These are phyloP conservation scores for Aspergillus panamensis DNA, from an alignment of 495 filamentous ascomycete genomes.

Conservation along the genomic window DNA sequence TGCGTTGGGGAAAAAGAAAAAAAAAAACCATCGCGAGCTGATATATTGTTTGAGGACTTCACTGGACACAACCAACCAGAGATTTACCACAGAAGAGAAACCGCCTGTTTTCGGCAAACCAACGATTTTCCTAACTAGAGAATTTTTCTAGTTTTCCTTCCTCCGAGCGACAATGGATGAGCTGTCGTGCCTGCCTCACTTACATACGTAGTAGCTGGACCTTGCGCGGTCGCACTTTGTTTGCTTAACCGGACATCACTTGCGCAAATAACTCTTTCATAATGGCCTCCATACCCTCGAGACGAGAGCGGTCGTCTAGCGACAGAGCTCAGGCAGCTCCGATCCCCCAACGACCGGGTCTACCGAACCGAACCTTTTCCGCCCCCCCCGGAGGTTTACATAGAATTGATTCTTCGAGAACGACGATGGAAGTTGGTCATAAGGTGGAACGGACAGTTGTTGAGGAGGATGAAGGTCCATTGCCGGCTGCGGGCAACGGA, in stretches of 20 bases:
- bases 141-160: not conserved
- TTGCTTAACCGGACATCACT: constrained; percentile 20
- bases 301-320: constrained; percentile 33
- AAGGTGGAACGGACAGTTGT: constrained; percentile 29
- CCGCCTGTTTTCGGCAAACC: not conserved
- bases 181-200: constrained; percentile 29
- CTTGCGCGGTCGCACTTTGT: constrained; percentile 25
- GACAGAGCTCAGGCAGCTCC: constrained; percentile 32
- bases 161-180: constrained; percentile 38
- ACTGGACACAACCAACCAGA: constrained; percentile 1
- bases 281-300: constrained; percentile 26
- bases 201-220: constrained; percentile 32
- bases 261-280: constrained; percentile 7
- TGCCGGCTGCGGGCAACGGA: constrained; percentile 15
- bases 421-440: constrained; percentile 21
- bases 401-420: constrained; percentile 26
- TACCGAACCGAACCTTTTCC: constrained; percentile 36
- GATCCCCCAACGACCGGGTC: constrained; percentile 29
- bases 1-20: constrained; percentile 1
- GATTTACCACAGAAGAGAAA: not conserved
- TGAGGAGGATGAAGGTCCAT: constrained; percentile 34
- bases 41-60: not conserved
- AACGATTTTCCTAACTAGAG: not conserved
- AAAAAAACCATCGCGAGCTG: not conserved
- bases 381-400: constrained; percentile 32